phyloP scores from a whole-genome alignment of 78 protist genomes.

The Andalucia godoyi region DNA sequence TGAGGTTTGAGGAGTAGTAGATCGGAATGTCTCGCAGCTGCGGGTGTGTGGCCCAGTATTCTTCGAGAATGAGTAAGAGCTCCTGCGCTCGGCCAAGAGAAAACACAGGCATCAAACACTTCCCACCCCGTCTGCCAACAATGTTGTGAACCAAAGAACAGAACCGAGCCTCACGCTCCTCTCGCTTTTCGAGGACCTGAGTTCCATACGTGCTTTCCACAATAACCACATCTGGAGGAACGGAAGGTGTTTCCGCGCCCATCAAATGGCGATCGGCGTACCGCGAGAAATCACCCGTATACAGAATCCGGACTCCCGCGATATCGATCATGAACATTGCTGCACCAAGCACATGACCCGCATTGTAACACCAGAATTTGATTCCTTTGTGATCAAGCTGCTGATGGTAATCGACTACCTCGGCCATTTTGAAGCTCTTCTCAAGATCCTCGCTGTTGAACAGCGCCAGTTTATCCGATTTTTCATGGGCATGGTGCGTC shows the following conservation, averaged over 20 bases:
- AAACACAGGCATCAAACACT: conserved; percentile 86
- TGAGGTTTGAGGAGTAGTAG: conserved; percentile 79
- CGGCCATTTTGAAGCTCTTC: conserved; percentile 29
- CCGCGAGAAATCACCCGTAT: conserved; percentile 92
- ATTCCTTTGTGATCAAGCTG: conserved; percentile 51
- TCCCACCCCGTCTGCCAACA: conserved; percentile 55
- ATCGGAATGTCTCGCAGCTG: conserved; percentile 80
- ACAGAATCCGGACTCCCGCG: conserved; percentile 73
- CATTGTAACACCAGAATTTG: conserved; percentile 54
- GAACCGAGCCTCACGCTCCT: conserved; percentile 71
- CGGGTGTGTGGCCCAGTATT: conserved; percentile 24
- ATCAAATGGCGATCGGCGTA: conserved; percentile 87
- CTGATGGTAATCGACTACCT: conserved; percentile 62
- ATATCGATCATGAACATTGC: conserved; percentile 86
- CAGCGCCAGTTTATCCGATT: conserved; percentile 29
- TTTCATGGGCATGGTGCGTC: conserved; percentile 11
- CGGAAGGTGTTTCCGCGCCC: conserved; percentile 86
- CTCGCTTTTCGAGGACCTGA: conserved; percentile 68
- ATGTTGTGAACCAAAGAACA: conserved; percentile 39
- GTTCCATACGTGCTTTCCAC: conserved; percentile 87
- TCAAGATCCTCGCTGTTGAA: conserved; percentile 54
- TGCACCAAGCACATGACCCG: conserved; percentile 97
- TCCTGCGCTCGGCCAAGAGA: conserved; percentile 97
- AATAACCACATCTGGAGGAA: conserved; percentile 75
- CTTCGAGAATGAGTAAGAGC: conserved; percentile 73